phyloP scores from a whole-genome alignment of 768 basidiomycete genomes.

The Lactarius trivialis region DNA sequence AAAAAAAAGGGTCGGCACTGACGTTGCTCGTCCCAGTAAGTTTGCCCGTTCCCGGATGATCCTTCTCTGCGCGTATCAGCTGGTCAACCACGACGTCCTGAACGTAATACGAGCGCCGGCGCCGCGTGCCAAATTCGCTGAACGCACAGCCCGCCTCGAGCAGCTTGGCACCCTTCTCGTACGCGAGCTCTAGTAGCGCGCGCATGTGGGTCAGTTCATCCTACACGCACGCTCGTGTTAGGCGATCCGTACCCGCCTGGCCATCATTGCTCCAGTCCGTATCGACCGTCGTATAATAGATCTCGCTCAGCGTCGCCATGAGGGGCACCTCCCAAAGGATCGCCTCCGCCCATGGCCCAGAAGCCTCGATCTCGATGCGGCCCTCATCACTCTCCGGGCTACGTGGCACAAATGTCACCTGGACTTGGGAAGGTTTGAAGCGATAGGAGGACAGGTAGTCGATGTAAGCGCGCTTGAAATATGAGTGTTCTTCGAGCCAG shows the following conservation, averaged over 20 bases:
- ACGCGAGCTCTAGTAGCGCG: constrained; percentile 53
- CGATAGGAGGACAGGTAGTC: constrained; percentile 64
- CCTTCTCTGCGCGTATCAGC: constrained; percentile 58
- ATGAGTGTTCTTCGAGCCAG: constrained; percentile 62
- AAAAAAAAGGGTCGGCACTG: too few relatives aligned
- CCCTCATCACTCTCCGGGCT: constrained; percentile 37
- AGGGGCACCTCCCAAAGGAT: constrained; percentile 96
- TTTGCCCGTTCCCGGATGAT: constrained; percentile 42
- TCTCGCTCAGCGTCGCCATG: constrained; percentile 88
- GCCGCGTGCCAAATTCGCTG: constrained; percentile 84
- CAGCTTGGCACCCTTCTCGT: constrained; percentile 59
- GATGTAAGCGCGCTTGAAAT: constrained; percentile 65
- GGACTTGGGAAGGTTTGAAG: constrained; percentile 70
- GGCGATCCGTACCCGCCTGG: constrained; percentile 54
- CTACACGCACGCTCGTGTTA: not conserved
- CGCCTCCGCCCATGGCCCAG: constrained; percentile 72
- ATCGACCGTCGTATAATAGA: constrained; percentile 69
- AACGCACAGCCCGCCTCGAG: constrained; percentile 60
- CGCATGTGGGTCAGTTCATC: not conserved
- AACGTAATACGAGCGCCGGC: constrained; percentile 62
- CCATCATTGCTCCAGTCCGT: constrained; percentile 84
- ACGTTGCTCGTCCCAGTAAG: constrained; percentile 91
- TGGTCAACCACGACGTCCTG: constrained; percentile 75
- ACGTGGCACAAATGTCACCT: constrained; percentile 53
- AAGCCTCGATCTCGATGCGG: constrained; percentile 61